Evolutionary conservation across 2,329 filamentous ascomycete species (phyloP).

Genomic region (Cladorrhinum sp.): DNA sequence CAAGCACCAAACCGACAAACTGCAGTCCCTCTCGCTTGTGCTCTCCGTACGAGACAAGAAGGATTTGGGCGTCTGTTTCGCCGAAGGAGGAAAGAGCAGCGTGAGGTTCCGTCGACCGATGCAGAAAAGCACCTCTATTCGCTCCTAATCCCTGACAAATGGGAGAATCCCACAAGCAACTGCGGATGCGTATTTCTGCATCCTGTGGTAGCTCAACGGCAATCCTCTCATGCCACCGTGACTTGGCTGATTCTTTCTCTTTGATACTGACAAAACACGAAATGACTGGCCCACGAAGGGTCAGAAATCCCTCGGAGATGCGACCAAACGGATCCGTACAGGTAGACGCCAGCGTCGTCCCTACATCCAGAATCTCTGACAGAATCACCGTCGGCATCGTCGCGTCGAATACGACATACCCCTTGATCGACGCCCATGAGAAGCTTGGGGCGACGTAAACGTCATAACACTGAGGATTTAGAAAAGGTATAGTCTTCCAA

Average conservation of each 20-base stretch:
- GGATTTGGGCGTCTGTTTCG: neutral
- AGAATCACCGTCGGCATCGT: neutral
- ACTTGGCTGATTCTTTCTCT: neutral
- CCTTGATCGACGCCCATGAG: neutral
- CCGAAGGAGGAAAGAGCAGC: neutral
- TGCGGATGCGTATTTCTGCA: neutral
- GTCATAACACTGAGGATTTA: neutral
- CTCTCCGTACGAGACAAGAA: neutral
- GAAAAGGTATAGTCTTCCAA: neutral
- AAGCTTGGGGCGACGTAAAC: neutral
- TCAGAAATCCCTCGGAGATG: neutral
- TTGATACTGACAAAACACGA: neutral
- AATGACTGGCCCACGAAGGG: neutral
- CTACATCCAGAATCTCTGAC: neutral
- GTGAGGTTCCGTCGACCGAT: neutral
- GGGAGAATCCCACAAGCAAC: neutral
- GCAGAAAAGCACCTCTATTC: neutral
- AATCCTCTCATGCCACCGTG: neutral
- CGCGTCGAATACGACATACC: neutral
- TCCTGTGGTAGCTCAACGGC: neutral
- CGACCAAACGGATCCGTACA: neutral
- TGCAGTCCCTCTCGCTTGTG: neutral
- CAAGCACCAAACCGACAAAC: neutral
- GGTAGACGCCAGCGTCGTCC: neutral
- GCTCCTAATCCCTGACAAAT: neutral